Percentiles rank a stretch among this genome's conserved stretches.
These are phyloP conservation scores for Fusarium nurragi DNA, from an alignment of 2,329 filamentous ascomycete genomes.

Conservation along the genomic window DNA sequence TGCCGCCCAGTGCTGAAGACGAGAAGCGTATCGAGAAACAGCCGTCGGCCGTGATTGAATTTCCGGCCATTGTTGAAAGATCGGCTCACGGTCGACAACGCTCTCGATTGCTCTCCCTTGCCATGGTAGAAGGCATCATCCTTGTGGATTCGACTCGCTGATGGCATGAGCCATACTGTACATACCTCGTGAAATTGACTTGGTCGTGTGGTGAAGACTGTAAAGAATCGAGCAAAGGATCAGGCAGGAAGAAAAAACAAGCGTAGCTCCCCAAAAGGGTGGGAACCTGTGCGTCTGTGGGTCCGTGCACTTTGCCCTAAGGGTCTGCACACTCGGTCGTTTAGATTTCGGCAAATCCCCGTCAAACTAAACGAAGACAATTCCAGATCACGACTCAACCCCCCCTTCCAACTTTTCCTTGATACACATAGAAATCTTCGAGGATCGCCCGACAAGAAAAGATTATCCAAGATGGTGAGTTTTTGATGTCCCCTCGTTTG, in stretches of 20 bases:
- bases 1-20: conserved; percentile 73
- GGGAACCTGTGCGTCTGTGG: conserved; percentile 52
- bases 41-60: conserved; percentile 20
- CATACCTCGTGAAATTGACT: conserved; percentile 57
- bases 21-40: conserved; percentile 67
- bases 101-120: conserved; percentile 69
- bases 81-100: conserved; percentile 40
- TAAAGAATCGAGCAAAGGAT: conserved; percentile 36
- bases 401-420: conserved; percentile 42
- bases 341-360: conserved; percentile 52
- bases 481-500: conserved; percentile 8
- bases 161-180: conserved; percentile 50
- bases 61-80: conserved; percentile 26
- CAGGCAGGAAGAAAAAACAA: conserved; percentile 17
- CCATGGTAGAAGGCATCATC: conserved; percentile 61
- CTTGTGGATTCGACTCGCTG: conserved; percentile 50
- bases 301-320: conserved; percentile 58
- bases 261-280: background rate
- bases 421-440: conserved; percentile 65
- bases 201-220: conserved; percentile 41
- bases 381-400: conserved; percentile 47
- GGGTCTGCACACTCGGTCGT: conserved; percentile 47
- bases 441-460: conserved; percentile 72
- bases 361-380: conserved; percentile 47
- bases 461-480: conserved; percentile 69